phyloP scores from a whole-genome alignment of 2,329 filamentous ascomycete genomes.

The Emericellopsis cladophorae region DNA sequence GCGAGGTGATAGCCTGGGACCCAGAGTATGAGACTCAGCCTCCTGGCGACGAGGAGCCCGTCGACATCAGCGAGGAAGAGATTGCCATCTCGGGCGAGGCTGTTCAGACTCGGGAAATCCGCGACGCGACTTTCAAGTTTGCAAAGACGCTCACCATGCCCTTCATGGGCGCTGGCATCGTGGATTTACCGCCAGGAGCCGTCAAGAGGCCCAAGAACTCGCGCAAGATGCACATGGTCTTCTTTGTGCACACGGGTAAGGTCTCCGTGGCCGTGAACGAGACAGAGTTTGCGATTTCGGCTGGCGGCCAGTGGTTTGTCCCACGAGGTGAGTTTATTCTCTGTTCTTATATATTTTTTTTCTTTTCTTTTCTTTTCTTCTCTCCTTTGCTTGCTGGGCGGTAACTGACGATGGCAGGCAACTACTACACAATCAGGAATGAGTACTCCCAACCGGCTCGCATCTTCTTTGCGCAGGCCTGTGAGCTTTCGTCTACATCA shows the following conservation, averaged over 20 bases:
- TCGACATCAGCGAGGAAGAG: conserved; percentile 40
- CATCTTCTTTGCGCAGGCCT: conserved; percentile 88
- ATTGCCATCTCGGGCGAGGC: conserved; percentile 43
- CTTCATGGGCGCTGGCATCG: conserved; percentile 82
- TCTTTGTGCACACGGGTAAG: conserved; percentile 77
- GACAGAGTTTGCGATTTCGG: conserved; percentile 67
- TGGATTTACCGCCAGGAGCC: conserved; percentile 73
- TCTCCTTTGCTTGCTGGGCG: neutral
- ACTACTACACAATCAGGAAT: conserved; percentile 86
- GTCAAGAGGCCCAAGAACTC: conserved; percentile 87
- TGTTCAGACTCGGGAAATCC: conserved; percentile 45
- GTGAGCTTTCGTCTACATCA: conserved; percentile 33
- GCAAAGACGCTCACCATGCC: conserved; percentile 74
- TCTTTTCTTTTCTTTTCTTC: too few species aligned
- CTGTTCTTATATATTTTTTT: neutral
- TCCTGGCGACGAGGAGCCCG: conserved; percentile 40
- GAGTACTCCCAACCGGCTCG: conserved; percentile 58
- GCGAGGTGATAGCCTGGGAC: conserved; percentile 53
- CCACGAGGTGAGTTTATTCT: conserved; percentile 61
- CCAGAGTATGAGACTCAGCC: conserved; percentile 40
- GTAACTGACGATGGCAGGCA: conserved; percentile 45
- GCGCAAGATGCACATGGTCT: conserved; percentile 92
- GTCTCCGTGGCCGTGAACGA: conserved; percentile 70
- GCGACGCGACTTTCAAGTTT: conserved; percentile 66
- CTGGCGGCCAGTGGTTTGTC: conserved; percentile 87